Evolutionary conservation across 169 alveolate species (phyloP).

Genomic region (Plasmodium yoelii): DNA sequence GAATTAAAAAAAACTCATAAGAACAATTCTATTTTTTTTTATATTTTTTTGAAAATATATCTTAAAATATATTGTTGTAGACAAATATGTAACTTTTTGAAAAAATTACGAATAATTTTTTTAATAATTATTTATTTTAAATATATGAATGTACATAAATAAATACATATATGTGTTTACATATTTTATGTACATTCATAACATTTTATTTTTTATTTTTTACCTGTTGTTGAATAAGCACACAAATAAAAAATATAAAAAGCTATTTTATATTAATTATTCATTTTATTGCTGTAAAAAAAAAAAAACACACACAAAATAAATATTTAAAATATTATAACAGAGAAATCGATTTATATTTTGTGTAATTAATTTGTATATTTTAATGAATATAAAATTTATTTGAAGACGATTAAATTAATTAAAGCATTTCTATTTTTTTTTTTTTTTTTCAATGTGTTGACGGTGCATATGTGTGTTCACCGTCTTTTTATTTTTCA

Average conservation of each 20-base stretch:
- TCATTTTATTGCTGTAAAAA: too few relatives aligned
- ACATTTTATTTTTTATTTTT: background rate
- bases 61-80: slow-evolving; percentile 11
- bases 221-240: background rate
- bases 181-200: background rate
- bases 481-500: slow-evolving; percentile 26
- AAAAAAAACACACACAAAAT: too few relatives aligned
- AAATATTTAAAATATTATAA: background rate
- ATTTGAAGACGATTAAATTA: background rate
- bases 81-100: slow-evolving; percentile 23
- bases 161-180: background rate
- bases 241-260: background rate
- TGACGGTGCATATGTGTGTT: slow-evolving; percentile 58
- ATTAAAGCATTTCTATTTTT: slow-evolving; percentile 21
- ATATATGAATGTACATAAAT: slow-evolving; percentile 3
- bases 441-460: slow-evolving; percentile 41
- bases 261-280: too few relatives aligned
- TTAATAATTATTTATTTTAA: background rate
- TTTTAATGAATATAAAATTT: slow-evolving; percentile 15
- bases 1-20: background rate
- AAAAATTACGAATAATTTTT: slow-evolving; percentile 4
- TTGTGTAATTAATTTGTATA: slow-evolving; percentile 5
- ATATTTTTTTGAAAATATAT: slow-evolving; percentile 14
- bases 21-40: slow-evolving; percentile 35
- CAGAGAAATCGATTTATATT: background rate